Conservation (phyloP, 176 grass and related monocot genomes). For the Zoysia japonica region DNA sequence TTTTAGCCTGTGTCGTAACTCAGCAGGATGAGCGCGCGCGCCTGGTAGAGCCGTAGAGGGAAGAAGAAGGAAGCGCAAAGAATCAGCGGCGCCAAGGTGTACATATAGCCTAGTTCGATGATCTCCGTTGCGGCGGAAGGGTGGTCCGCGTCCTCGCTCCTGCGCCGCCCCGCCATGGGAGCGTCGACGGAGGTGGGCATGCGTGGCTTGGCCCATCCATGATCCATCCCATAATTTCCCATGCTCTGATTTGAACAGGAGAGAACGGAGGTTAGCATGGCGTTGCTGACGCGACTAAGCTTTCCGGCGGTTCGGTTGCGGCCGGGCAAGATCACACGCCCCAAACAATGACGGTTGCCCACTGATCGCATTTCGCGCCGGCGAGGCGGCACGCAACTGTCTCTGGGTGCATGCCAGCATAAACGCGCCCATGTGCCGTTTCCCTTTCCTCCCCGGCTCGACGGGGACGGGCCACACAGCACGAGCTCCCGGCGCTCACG, state of each 20-base stretch:
- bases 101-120: conserved; percentile 14
- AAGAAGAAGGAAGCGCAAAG: conserved; percentile 30
- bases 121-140: neutral
- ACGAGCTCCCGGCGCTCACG: neutral
- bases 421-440: conserved; percentile 28
- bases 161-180: neutral
- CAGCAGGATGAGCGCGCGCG: conserved; percentile 3
- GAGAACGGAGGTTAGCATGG: no score
- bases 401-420: neutral
- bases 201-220: no score
- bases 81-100: conserved; percentile 34
- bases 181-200: neutral
- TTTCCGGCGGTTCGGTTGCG: no score
- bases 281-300: no score
- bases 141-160: neutral
- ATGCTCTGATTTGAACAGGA: no score
- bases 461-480: conserved; percentile 9
- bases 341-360: neutral
- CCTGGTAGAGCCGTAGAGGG: conserved; percentile 52
- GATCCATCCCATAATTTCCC: no score
- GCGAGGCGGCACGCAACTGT: neutral
- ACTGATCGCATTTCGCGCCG: neutral
- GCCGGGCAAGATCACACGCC: neutral
- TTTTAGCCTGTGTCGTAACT: no score
- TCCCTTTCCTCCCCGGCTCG: neutral